Conservation (phyloP, 208 protist species). For the Trypanosoma platydactyli region DNA sequence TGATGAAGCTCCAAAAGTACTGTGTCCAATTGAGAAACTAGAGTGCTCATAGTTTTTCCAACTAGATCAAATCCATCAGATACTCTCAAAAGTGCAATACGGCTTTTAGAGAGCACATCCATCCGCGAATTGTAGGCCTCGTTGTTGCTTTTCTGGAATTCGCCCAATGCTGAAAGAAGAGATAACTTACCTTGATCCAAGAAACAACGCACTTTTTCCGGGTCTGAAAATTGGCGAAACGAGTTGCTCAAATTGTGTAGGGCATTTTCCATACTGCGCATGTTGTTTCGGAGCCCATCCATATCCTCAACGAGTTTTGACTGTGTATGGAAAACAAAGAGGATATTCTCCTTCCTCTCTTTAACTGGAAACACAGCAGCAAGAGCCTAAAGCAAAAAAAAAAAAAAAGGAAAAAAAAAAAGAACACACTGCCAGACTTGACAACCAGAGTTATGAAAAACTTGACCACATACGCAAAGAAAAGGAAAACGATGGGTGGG, state of each 20-base stretch:
- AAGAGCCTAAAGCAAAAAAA: too few species aligned
- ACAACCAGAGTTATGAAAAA: too few species aligned
- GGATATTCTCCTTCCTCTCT: neutral
- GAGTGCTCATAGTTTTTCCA: slow-evolving; percentile 21
- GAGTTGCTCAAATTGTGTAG: slow-evolving; percentile 42
- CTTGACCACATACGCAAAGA: too few species aligned
- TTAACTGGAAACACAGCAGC: neutral
- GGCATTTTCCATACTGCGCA: slow-evolving; percentile 35
- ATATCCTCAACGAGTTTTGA: slow-evolving; percentile 23
- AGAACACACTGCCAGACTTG: too few species aligned
- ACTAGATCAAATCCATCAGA: slow-evolving; percentile 45
- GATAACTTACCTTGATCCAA: slow-evolving; percentile 50
- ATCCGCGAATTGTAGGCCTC: slow-evolving; percentile 48
- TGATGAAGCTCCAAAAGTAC: slow-evolving; percentile 36
- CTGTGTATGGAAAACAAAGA: neutral
- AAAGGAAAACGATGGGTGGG: too few species aligned
- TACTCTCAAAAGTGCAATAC: slow-evolving; percentile 43
- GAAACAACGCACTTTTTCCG: slow-evolving; percentile 38
- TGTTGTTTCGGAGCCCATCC: slow-evolving; percentile 25
- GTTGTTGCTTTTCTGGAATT: slow-evolving; percentile 59
- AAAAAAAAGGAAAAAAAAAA: too few species aligned
- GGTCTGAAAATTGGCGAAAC: slow-evolving; percentile 47
- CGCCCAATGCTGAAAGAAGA: slow-evolving; percentile 49
- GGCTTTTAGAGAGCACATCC: slow-evolving; percentile 37
- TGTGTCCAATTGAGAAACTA: slow-evolving; percentile 34